Evolutionary conservation across 768 basidiomycete genomes (phyloP).

Genomic region (Suillus plorans): DNA sequence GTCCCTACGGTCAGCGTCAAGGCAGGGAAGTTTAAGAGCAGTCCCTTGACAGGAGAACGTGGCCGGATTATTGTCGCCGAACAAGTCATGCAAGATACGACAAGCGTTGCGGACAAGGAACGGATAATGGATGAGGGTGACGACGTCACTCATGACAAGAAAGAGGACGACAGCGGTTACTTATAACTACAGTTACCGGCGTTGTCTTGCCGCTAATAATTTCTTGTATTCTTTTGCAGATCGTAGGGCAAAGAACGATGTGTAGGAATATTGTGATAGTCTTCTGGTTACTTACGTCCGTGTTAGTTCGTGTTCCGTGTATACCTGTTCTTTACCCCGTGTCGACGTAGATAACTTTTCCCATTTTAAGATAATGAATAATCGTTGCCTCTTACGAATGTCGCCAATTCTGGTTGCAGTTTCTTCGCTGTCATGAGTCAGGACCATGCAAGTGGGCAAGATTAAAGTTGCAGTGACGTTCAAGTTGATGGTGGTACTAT

Average conservation of each 20-base stretch:
- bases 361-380: not conserved
- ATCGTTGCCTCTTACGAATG: not conserved
- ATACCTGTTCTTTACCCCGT: not conserved
- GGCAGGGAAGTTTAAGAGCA: slow-evolving; percentile 71
- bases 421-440: not conserved
- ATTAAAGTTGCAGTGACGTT: not conserved
- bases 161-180: slow-evolving; percentile 24
- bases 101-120: slow-evolving; percentile 19
- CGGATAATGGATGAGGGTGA: slow-evolving; percentile 35
- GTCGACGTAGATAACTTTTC: not conserved
- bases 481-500: not conserved
- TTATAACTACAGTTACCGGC: slow-evolving; percentile 19
- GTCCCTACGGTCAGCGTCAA: slow-evolving; percentile 32
- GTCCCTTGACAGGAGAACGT: slow-evolving; percentile 53
- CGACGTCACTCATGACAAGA: slow-evolving; percentile 34
- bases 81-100: slow-evolving; percentile 39
- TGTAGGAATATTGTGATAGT: not conserved
- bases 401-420: too few relatives aligned
- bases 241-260: not conserved
- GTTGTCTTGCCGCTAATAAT: not conserved
- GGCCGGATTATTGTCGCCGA: slow-evolving; percentile 50
- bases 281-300: not conserved
- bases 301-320: not conserved
- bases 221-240: not conserved
- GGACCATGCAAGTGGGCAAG: not conserved